Conservation (phyloP, 805 yeast species). For the Schizosaccharomyces japonicus region DNA sequence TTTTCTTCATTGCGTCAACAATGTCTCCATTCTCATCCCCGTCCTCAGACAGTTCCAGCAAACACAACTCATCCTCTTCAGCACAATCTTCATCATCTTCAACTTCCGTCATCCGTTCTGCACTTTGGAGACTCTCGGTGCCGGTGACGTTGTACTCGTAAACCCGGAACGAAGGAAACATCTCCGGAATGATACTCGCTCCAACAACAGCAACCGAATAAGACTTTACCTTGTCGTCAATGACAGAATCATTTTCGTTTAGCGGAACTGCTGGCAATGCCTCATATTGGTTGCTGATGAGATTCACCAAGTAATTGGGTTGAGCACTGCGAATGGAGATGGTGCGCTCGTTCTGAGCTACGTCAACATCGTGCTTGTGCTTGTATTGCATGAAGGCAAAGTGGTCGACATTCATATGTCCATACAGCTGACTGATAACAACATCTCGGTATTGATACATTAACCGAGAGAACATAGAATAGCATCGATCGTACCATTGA, state of each 20-base stretch:
- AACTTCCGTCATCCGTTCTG: background rate
- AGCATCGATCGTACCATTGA: slow-evolving; percentile 50
- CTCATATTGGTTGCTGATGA: slow-evolving; percentile 4
- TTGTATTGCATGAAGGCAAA: slow-evolving; percentile 31
- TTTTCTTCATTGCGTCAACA: slow-evolving; percentile 11
- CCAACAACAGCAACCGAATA: slow-evolving; percentile 48
- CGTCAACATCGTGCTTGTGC: slow-evolving; percentile 3
- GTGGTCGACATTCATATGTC: slow-evolving; percentile 81
- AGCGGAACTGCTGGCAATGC: background rate
- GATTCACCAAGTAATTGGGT: background rate
- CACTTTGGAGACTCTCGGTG: slow-evolving; percentile 18
- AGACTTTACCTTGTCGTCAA: slow-evolving; percentile 20
- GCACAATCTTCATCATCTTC: background rate
- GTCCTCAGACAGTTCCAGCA: background rate
- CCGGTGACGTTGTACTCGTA: slow-evolving; percentile 68
- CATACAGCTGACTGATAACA: slow-evolving; percentile 60
- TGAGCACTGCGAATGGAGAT: background rate
- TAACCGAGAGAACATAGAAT: slow-evolving; percentile 59
- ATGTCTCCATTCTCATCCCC: slow-evolving; percentile 6
- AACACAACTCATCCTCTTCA: slow-evolving; percentile 8
- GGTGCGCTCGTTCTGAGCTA: background rate
- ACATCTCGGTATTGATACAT: slow-evolving; percentile 61
- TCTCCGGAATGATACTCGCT: slow-evolving; percentile 62
- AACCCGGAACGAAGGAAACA: slow-evolving; percentile 57
- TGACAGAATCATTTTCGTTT: background rate